Evolutionary conservation across 139 green algal genomes (phyloP), one percentile per base, ranked within the genome.

Genomic region (Monoraphidium neglectum): DNA sequence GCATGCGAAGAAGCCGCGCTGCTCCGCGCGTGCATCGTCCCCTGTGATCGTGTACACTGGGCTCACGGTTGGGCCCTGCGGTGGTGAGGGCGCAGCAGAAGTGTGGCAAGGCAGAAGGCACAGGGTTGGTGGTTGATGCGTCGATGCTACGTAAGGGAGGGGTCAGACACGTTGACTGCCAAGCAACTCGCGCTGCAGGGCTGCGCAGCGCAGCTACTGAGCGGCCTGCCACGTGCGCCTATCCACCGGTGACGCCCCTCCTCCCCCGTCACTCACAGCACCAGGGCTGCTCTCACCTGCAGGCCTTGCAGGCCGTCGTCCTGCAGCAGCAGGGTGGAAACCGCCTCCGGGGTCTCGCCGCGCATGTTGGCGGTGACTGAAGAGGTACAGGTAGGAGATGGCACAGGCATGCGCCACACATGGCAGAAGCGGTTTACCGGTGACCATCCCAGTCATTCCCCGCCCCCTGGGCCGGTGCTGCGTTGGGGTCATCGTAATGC

Each of bases 301-400:
- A 94, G 83, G 2, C 89, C 94, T 46, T 83, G 38, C 53, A 97
- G 88, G 6, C 69, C 79, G 28, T 81, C 76, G 40, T 74, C 70
- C 13, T 64, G 2, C 35, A 95, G 75, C 61, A 98, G 78, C 36
- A 72, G 77, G 10, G 68, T n/a, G 6, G 96, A 94, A 18, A 98
- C 91, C 5, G 93, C 90, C 81, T 96, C 84, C 16, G 91, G 82
- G 21, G 66, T 90, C 32, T 83, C 54, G 10, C 93, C 95, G 1
- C 84, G 83, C 92, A 98, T 97, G 90, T 98, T 98, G 77, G 90
- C 91, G 54, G 94, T 93, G 23, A 99, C 95, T 77, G 57, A 23
- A 63, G 32, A 16, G n/a, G 43, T 8, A 12, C 8, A 12, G 43
- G 43, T n/a, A n/a, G n/a, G n/a, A n/a, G n/a, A n/a, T n/a, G n/a